Evolutionary conservation across 1,284 basidiomycete species (phyloP).

Genomic region (Pulveroboletus sp.): DNA sequence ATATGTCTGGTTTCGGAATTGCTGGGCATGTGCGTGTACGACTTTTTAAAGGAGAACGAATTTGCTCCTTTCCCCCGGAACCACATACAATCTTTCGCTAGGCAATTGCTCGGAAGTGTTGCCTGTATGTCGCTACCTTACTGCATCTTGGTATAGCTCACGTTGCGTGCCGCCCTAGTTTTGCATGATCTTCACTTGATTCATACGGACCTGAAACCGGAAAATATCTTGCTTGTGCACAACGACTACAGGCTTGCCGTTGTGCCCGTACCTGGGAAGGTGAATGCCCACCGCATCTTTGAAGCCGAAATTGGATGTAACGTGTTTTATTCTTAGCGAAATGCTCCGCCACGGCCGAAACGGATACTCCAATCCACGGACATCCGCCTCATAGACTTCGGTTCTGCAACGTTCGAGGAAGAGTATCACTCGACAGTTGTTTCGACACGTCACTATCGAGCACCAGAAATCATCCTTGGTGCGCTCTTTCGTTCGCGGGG

Average conservation of each 20-base stretch:
- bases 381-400: constrained; percentile 98
- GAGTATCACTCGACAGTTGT: constrained; percentile 99
- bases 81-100: constrained; percentile 96
- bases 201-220: constrained; percentile 98
- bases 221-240: constrained; percentile 94
- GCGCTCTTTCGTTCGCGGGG: constrained; percentile 31
- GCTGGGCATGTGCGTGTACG: constrained; percentile 97
- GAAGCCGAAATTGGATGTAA: constrained; percentile 10
- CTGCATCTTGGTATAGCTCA: constrained; percentile 13
- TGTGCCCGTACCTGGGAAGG: constrained; percentile 61
- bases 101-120: constrained; percentile 90
- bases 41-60: constrained; percentile 97
- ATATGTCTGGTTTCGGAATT: constrained; percentile 98
- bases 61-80: constrained; percentile 95
- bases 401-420: constrained; percentile 95
- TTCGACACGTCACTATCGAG: constrained; percentile 96
- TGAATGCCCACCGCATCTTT: constrained; percentile 30
- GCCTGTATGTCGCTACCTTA: constrained; percentile 68
- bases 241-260: constrained; percentile 71
- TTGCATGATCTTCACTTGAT: constrained; percentile 90
- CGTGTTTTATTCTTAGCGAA: constrained; percentile 48
- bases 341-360: constrained; percentile 60
- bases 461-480: constrained; percentile 99
- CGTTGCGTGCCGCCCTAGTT: constrained; percentile 52
- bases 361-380: constrained; percentile 85